Percentiles rank a stretch among this genome's conserved stretches.
Conservation (phyloP, 352 stramenopile species). For the Pythium utonaiense region DNA sequence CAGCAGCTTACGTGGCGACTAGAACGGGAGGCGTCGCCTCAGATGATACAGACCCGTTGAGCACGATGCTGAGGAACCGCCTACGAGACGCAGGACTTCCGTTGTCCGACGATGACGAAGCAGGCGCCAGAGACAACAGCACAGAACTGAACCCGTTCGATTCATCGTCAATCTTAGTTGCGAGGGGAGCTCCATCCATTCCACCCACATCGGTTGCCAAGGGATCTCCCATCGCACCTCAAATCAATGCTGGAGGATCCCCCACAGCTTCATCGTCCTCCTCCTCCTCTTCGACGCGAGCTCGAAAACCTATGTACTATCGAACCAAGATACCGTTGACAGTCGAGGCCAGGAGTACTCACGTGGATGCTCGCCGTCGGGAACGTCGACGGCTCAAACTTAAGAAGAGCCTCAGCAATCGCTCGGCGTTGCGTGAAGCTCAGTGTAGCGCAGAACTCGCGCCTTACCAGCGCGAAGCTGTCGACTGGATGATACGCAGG, state of each 20-base stretch:
- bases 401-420: slow-evolving; percentile 14
- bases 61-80: slow-evolving; percentile 14
- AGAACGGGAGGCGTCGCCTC: neutral
- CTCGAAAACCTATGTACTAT: slow-evolving; percentile 26
- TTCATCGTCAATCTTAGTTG: slow-evolving; percentile 7
- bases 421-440: slow-evolving; percentile 21
- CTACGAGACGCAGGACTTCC: slow-evolving; percentile 14
- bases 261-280: slow-evolving; percentile 8
- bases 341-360: slow-evolving; percentile 55
- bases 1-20: neutral
- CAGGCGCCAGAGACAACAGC: neutral
- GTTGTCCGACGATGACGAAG: slow-evolving; percentile 19
- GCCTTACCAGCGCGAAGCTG: slow-evolving; percentile 80
- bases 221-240: too few relatives aligned
- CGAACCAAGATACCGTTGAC: slow-evolving; percentile 58
- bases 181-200: too few relatives aligned
- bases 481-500: slow-evolving; percentile 87
- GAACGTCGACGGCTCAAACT: slow-evolving; percentile 37
- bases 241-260: neutral
- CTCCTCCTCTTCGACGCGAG: neutral
- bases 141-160: slow-evolving; percentile 15
- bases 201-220: too few relatives aligned
- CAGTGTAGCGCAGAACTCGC: slow-evolving; percentile 60
- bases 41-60: slow-evolving; percentile 12
- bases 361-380: slow-evolving; percentile 39